Percentiles rank a stretch among this genome's conserved stretches.
These are phyloP conservation scores for Serpula lacrymans DNA, from an alignment of 768 basidiomycete genomes.

Conservation along the genomic window DNA sequence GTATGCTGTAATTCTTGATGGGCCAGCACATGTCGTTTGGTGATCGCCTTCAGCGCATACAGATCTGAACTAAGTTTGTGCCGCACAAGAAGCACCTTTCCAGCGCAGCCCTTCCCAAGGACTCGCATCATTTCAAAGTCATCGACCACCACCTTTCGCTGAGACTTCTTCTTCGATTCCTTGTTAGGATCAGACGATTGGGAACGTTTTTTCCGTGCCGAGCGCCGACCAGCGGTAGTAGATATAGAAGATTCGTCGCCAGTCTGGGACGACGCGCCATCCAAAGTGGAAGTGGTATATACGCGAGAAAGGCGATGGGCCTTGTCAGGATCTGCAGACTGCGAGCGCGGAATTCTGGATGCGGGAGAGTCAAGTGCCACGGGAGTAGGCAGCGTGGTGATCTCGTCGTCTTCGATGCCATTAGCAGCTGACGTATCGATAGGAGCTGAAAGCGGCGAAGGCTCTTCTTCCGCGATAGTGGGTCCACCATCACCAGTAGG, in stretches of 20 bases:
- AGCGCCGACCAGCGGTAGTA: slow-evolving; percentile 41
- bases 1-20: slow-evolving; percentile 97
- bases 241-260: slow-evolving; percentile 75
- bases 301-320: slow-evolving; percentile 55
- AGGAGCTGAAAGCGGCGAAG: slow-evolving; percentile 1
- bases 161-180: slow-evolving; percentile 45
- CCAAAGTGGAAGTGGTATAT: slow-evolving; percentile 52
- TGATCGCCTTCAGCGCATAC: slow-evolving; percentile 96
- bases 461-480: slow-evolving; percentile 6
- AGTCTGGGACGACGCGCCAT: slow-evolving; percentile 52
- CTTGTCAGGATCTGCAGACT: slow-evolving; percentile 76
- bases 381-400: slow-evolving; percentile 33
- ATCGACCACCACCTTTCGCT: slow-evolving; percentile 74
- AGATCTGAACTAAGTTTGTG: slow-evolving; percentile 69
- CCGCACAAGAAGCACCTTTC: slow-evolving; percentile 90
- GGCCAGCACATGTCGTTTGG: slow-evolving; percentile 93
- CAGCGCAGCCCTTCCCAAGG: slow-evolving; percentile 95
- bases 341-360: slow-evolving; percentile 66
- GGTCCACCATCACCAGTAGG: slow-evolving; percentile 6
- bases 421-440: slow-evolving; percentile 22
- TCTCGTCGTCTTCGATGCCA: slow-evolving; percentile 25
- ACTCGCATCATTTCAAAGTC: slow-evolving; percentile 99
- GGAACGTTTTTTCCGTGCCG: slow-evolving; percentile 51
- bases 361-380: slow-evolving; percentile 31
- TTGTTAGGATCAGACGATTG: slow-evolving; percentile 48